Conservation (phyloP, 2,329 filamentous ascomycete genomes). For the Pleomassaria siparia region DNA sequence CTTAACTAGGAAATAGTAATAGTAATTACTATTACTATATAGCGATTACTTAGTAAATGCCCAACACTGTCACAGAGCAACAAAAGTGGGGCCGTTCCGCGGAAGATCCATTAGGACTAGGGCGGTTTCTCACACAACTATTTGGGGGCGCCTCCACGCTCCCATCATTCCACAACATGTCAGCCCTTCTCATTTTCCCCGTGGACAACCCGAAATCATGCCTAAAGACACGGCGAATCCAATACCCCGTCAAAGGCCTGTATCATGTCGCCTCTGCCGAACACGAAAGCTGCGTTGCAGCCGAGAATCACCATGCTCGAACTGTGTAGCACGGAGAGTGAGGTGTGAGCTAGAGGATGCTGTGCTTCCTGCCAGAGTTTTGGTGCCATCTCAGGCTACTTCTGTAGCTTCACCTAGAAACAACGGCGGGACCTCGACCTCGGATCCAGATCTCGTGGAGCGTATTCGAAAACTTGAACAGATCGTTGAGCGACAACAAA, state of each 20-base stretch:
- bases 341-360: constrained; percentile 13
- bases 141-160: no score
- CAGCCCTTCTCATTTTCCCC: neutral
- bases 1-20: no score
- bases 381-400: neutral
- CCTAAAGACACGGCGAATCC: constrained; percentile 13
- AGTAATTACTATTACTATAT: no score
- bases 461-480: constrained; percentile 17
- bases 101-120: no score
- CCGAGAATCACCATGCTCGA: constrained; percentile 28
- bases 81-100: no score
- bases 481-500: constrained; percentile 8
- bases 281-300: constrained; percentile 31
- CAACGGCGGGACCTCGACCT: no score
- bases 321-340: constrained; percentile 24
- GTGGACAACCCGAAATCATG: constrained; percentile 12
- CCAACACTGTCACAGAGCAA: no score
- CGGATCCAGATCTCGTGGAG: constrained; percentile 14
- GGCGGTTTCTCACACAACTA: no score
- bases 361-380: neutral
- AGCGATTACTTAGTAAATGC: no score
- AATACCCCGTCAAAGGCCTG: constrained; percentile 15
- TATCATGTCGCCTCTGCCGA: constrained; percentile 30
- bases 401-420: no score
- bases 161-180: no score